Base-by-base conservation (phyloP, 2,329 filamentous ascomycete genomes). In the Penicillium brasilianum region DNA sequence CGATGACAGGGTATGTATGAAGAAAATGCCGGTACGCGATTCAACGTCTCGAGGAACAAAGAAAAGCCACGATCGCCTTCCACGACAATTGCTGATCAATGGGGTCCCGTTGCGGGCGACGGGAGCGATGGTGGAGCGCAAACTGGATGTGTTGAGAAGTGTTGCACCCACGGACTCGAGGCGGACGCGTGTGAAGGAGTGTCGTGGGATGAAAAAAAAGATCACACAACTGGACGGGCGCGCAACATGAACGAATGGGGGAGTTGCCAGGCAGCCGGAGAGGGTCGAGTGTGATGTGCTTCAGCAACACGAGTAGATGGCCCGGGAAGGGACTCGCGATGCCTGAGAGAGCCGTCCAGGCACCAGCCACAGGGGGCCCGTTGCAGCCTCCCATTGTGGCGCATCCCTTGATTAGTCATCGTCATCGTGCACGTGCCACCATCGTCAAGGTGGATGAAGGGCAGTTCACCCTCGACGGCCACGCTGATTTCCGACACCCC, bases 261-360 rank as follows among this genome's bases (percentile, higher is more conserved):
- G 50, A 48, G 52, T 59, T 60, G 58, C 30, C 53, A 39, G 30
- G 39, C 48, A 53, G 60, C 57, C 32, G 34, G 50, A 37, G 43
- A 44, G n/a, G 25, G 9, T 25, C 37, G 41, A 16, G 41, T 28
- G 16, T 18, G 37, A n/a, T 36, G 28, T 48, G n/a, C 14, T n/a
- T 36, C 30, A 28, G 48, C 55, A 61, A 63, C 56, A 58, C 58
- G 61, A 57, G 60, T 62, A 62, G 62, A 59, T 61, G 63, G 41
- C 53, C 55, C 62, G 60, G 65, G 67, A 66, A 68, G 64, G 63
- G 67, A 69, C 64, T 68, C 67, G 67, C 67, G 53, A 54, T 60
- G 57, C 30, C 41, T 46, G 53, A 34, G 39, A 48, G 53, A 56
- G 53, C 25, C 53, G 32, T 56, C 46, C 39, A 36, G 20, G n/a